Evolutionary conservation across 352 stramenopile species (phyloP).

Genomic region (Phytophthora litchii): DNA sequence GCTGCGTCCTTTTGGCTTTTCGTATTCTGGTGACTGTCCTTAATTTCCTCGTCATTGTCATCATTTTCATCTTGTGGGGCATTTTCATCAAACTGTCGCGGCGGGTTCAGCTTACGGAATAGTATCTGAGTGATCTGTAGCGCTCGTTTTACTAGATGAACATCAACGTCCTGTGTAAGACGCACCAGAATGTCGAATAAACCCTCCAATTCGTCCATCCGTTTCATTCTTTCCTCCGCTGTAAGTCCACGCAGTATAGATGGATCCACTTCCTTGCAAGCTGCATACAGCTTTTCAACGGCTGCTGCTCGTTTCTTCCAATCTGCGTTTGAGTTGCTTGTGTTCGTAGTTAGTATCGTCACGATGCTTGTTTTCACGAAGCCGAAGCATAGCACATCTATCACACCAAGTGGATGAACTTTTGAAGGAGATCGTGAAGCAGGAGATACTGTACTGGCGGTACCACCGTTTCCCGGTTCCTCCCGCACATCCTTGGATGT

Average conservation of each 20-base stretch:
- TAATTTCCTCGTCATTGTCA: neutral
- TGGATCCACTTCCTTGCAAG: slow-evolving; percentile 41
- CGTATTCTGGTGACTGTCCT: neutral
- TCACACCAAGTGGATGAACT: slow-evolving; percentile 12
- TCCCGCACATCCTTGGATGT: slow-evolving; percentile 1
- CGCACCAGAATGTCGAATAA: slow-evolving; percentile 54
- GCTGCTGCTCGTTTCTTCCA: slow-evolving; percentile 71
- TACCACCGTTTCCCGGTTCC: neutral
- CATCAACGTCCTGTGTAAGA: slow-evolving; percentile 70
- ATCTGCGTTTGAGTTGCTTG: slow-evolving; percentile 69
- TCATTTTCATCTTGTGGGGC: slow-evolving; percentile 1
- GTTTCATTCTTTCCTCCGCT: slow-evolving; percentile 7
- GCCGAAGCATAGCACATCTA: slow-evolving; percentile 41
- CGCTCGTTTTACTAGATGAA: slow-evolving; percentile 69
- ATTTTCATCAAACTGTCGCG: slow-evolving; percentile 12
- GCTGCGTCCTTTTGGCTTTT: slow-evolving; percentile 9
- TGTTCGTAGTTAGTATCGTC: slow-evolving; percentile 33
- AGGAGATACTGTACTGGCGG: neutral
- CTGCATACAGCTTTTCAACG: slow-evolving; percentile 59
- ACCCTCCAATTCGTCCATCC: slow-evolving; percentile 32
- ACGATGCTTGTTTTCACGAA: slow-evolving; percentile 54
- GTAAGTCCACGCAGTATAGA: slow-evolving; percentile 25
- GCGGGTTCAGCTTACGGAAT: slow-evolving; percentile 51
- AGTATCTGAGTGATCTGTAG: slow-evolving; percentile 63
- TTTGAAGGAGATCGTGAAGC: slow-evolving; percentile 28